Percentiles rank a stretch among this genome's conserved stretches.
Evolutionary conservation across 805 yeast genomes (phyloP).

Genomic region (Barnettozyma californica): DNA sequence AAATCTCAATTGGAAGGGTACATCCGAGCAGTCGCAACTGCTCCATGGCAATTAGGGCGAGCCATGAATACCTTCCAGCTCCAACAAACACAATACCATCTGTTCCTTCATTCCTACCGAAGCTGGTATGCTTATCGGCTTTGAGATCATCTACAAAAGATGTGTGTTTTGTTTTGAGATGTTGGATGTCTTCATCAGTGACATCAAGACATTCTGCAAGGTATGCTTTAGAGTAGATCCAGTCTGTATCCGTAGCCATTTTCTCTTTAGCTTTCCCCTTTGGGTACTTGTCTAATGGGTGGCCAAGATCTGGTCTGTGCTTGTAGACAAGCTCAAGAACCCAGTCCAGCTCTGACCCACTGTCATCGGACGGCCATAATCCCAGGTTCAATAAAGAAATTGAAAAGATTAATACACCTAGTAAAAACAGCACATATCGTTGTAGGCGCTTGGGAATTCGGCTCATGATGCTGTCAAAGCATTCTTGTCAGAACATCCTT

Average conservation of each 20-base stretch:
- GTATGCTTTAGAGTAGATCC: neutral
- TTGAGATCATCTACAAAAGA: neutral
- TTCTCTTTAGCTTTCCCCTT: slow-evolving; percentile 1
- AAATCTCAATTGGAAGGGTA: slow-evolving; percentile 66
- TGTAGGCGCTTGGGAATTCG: neutral
- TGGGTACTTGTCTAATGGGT: neutral
- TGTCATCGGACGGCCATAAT: too few species aligned
- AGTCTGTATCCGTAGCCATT: slow-evolving; percentile 1
- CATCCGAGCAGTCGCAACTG: slow-evolving; percentile 57
- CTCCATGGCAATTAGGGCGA: slow-evolving; percentile 59
- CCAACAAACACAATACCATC: slow-evolving; percentile 65
- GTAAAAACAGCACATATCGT: neutral
- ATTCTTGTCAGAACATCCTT: neutral
- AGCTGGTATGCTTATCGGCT: neutral
- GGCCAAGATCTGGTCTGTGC: neutral
- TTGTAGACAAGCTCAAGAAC: neutral
- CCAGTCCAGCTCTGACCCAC: slow-evolving; percentile 1
- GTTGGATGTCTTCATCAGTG: neutral
- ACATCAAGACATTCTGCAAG: slow-evolving; percentile 1
- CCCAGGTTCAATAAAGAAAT: too few species aligned
- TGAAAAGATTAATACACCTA: neutral
- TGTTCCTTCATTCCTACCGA: neutral
- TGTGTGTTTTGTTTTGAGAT: neutral
- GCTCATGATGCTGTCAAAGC: neutral
- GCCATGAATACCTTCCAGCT: slow-evolving; percentile 74